phyloP scores from a whole-genome alignment of 805 yeast species.

The Lachancea sp. region DNA sequence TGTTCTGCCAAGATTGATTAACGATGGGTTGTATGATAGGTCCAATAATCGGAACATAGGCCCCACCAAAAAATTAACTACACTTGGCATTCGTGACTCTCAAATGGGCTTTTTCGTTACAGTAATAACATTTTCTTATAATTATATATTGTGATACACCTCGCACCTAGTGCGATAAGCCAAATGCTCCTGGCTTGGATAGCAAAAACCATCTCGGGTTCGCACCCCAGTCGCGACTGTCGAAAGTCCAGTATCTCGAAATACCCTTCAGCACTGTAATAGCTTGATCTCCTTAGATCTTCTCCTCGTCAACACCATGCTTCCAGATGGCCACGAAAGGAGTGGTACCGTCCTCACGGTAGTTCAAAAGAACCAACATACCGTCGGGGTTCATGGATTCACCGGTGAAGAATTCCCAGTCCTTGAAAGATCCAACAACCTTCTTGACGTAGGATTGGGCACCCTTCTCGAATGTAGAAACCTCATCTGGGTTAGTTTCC shows the following conservation, averaged over 20 bases:
- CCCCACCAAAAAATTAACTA: too few relatives aligned
- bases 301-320: conserved; percentile 88
- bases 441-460: conserved; percentile 95
- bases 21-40: too few relatives aligned
- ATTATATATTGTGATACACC: not conserved
- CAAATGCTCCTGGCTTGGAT: not conserved
- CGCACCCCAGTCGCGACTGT: not conserved
- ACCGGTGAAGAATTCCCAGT: conserved; percentile 99
- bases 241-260: too few relatives aligned
- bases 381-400: conserved; percentile 99
- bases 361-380: conserved; percentile 95
- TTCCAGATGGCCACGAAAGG: conserved; percentile 98
- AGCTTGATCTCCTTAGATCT: conserved; percentile 54
- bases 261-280: not conserved
- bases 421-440: conserved; percentile 90
- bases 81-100: too few relatives aligned
- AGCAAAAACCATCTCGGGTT: too few relatives aligned
- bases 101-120: not conserved
- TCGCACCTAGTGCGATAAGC: not conserved
- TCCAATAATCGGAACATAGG: too few relatives aligned
- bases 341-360: conserved; percentile 99
- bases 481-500: conserved; percentile 82
- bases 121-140: not conserved
- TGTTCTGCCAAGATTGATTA: too few relatives aligned
- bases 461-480: conserved; percentile 92